Conservation (phyloP, 2,329 filamentous ascomycete genomes). For the Diaporthe amygdali region DNA sequence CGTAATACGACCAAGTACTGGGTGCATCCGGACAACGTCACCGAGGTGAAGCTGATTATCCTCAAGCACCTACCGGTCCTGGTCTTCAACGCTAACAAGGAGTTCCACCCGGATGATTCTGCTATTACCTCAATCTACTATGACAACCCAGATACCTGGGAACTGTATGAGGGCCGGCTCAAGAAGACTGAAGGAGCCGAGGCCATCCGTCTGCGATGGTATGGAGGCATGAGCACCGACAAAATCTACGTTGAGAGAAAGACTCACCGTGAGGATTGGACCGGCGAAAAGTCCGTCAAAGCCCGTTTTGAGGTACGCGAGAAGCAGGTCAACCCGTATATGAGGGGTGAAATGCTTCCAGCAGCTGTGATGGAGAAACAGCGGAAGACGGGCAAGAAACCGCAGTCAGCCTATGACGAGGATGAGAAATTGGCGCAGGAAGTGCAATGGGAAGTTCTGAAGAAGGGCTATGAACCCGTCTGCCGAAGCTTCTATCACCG, state of each 20-base stretch:
- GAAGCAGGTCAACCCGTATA: slow-evolving; percentile 93
- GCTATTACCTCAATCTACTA: slow-evolving; percentile 99
- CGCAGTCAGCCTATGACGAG: slow-evolving; percentile 87
- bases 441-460: slow-evolving; percentile 91
- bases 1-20: slow-evolving; percentile 99
- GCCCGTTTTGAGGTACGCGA: slow-evolving; percentile 94
- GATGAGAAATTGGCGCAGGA: slow-evolving; percentile 89
- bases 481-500: slow-evolving; percentile 98
- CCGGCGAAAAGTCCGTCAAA: slow-evolving; percentile 98
- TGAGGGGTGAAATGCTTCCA: slow-evolving; percentile 83
- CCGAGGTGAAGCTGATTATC: slow-evolving; percentile 96
- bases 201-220: slow-evolving; percentile 95
- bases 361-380: slow-evolving; percentile 95
- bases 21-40: slow-evolving; percentile 98
- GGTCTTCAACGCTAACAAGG: slow-evolving; percentile 96
- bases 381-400: slow-evolving; percentile 92
- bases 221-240: slow-evolving; percentile 93
- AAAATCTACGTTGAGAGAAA: slow-evolving; percentile 98
- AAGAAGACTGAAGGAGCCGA: slow-evolving; percentile 99
- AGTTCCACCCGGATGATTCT: slow-evolving; percentile 87
- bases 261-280: slow-evolving; percentile 99
- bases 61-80: slow-evolving; percentile 96
- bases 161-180: slow-evolving; percentile 89
- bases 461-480: slow-evolving; percentile 85
- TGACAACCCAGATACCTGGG: slow-evolving; percentile 93